These are phyloP conservation scores for Alternaria conjuncta DNA, from an alignment of 2,329 filamentous ascomycete genomes.

Conservation along the genomic window DNA sequence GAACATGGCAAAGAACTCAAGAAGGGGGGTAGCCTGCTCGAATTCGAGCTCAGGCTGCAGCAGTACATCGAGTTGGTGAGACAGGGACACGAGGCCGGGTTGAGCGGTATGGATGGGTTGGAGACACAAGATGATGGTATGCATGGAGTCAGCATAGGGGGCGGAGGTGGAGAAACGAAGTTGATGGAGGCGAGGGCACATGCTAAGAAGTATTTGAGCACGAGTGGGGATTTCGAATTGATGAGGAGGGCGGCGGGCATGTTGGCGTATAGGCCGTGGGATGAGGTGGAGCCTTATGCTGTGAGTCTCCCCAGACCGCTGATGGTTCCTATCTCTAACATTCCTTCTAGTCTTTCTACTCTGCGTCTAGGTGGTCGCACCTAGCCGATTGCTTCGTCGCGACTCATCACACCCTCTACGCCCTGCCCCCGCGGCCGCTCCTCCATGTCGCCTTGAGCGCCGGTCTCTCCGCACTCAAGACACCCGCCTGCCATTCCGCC, in stretches of 20 bases:
- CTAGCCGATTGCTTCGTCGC: constrained; percentile 81
- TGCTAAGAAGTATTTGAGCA: constrained; percentile 79
- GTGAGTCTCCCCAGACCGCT: constrained; percentile 48
- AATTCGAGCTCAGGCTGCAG: constrained; percentile 91
- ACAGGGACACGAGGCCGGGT: constrained; percentile 52
- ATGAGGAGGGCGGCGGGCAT: constrained; percentile 78
- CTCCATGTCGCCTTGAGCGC: constrained; percentile 90
- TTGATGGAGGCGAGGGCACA: constrained; percentile 79
- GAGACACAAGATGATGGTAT: constrained; percentile 29
- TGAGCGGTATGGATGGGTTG: constrained; percentile 30
- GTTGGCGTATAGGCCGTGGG: constrained; percentile 73
- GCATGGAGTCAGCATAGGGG: constrained; percentile 71
- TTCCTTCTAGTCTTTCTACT: constrained; percentile 71
- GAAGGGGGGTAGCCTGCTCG: constrained; percentile 85
- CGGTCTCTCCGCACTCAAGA: constrained; percentile 93
- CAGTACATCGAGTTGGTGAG: constrained; percentile 93
- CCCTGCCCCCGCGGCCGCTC: constrained; percentile 80
- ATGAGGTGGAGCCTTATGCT: constrained; percentile 65
- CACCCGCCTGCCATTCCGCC: constrained; percentile 84
- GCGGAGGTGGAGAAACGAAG: constrained; percentile 56
- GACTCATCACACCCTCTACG: constrained; percentile 86
- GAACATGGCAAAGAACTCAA: constrained; percentile 93
- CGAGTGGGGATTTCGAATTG: constrained; percentile 72
- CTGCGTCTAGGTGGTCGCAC: constrained; percentile 71
- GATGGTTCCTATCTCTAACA: constrained; percentile 16